Conservation (phyloP, 192 early-diverging fungal genomes). For the Coemansia sp. region DNA sequence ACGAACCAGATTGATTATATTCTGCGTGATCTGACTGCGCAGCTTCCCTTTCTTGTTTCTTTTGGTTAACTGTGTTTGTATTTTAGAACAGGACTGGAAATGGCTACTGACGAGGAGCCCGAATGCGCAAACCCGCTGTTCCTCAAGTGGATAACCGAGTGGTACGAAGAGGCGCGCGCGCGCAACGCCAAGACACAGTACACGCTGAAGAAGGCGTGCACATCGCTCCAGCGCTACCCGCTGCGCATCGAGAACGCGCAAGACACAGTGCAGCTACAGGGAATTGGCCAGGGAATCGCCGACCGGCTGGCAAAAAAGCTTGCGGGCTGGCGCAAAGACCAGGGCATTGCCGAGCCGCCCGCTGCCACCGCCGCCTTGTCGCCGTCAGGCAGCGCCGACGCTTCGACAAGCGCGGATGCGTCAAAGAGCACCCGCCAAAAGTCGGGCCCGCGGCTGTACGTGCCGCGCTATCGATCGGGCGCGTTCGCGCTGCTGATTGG, state of each 20-base stretch:
- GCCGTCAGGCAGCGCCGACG: neutral
- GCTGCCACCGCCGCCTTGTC: neutral
- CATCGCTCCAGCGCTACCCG: slow-evolving; percentile 63
- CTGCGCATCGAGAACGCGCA: slow-evolving; percentile 56
- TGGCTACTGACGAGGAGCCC: slow-evolving; percentile 10
- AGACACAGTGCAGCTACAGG: slow-evolving; percentile 59
- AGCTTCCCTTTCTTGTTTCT: neutral
- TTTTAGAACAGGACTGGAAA: slow-evolving; percentile 1
- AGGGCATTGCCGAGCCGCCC: slow-evolving; percentile 20
- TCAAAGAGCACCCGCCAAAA: neutral
- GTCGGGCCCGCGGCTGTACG: slow-evolving; percentile 53
- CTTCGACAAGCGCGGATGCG: neutral
- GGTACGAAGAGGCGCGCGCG: slow-evolving; percentile 57
- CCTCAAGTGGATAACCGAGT: slow-evolving; percentile 66
- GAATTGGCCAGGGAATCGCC: slow-evolving; percentile 62
- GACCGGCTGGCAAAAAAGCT: slow-evolving; percentile 56
- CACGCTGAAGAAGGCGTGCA: slow-evolving; percentile 60
- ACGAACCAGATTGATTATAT: neutral
- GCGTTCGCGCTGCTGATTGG: slow-evolving; percentile 79
- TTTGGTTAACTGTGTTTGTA: neutral
- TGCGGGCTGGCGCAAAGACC: slow-evolving; percentile 55
- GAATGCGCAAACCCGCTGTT: slow-evolving; percentile 69
- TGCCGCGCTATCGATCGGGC: slow-evolving; percentile 75
- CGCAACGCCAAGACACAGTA: slow-evolving; percentile 55
- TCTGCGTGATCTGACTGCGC: neutral